phyloP scores from a whole-genome alignment of 2,329 filamentous ascomycete genomes.

The Aspergillus sp. region DNA sequence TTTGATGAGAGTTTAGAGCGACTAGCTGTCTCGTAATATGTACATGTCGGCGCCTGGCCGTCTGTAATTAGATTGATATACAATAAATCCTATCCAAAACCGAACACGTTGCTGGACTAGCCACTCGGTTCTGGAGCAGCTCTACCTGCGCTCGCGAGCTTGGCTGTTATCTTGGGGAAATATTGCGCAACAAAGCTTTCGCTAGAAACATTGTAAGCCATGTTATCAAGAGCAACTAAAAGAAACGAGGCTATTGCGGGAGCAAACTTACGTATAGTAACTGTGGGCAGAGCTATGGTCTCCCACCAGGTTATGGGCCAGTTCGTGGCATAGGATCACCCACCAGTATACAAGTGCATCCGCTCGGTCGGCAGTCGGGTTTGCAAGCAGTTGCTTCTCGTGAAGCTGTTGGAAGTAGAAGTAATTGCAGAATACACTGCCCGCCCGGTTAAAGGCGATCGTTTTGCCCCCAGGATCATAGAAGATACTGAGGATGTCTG shows the following conservation, averaged over 20 bases:
- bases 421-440: constrained; percentile 92
- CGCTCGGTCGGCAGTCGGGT: constrained; percentile 51
- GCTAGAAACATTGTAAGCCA: constrained; percentile 39
- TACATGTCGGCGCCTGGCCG: background rate
- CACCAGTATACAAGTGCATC: constrained; percentile 87
- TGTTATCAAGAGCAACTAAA: background rate
- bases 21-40: background rate
- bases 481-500: constrained; percentile 77
- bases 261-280: constrained; percentile 65
- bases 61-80: background rate
- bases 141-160: constrained; percentile 41
- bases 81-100: background rate
- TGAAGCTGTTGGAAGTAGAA: constrained; percentile 84
- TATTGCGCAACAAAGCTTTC: constrained; percentile 79
- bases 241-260: background rate
- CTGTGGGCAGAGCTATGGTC: constrained; percentile 78
- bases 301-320: constrained; percentile 87
- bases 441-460: constrained; percentile 88
- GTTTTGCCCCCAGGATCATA: constrained; percentile 76
- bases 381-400: constrained; percentile 49
- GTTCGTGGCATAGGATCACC: constrained; percentile 91
- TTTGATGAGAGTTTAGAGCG: background rate
- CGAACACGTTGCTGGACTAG: background rate
- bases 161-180: constrained; percentile 68
- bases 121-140: background rate